Evolutionary conservation across 257 asterid species (phyloP), one percentile per base, ranked within the genome.

Genomic region (Primulina eburnea): DNA sequence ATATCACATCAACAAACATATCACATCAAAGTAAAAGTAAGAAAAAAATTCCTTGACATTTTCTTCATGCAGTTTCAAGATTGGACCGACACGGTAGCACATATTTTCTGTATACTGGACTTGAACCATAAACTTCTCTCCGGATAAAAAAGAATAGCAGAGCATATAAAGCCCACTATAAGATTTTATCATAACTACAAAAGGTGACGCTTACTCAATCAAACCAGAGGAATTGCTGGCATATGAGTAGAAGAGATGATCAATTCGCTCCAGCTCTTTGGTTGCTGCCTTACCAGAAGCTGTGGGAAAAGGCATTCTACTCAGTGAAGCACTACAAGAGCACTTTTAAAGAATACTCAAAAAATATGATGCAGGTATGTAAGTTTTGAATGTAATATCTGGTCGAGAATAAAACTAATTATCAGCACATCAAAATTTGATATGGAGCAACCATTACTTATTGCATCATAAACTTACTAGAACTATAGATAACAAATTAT

Each of bases 151-250:
- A 30, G 30, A 63, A 62, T 21, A 5, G 26, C 57, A 65, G 47
- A 60, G 29, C 17, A 16, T 24, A 67, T 24, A 64, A 37, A 30
- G 58, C 55, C 55, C 8, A 3, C 59, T 56, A 53, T 6, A 52
- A 58, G 55, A 35, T 52, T 62, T 56, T 64, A 9, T 11, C n/a
- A 73, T 61, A 30, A 38, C n/a, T n/a, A n/a, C 20, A 68, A 65
- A 62, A 60, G 28, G 55, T n/a, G n/a, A 55, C 18, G 81, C 96
- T 83, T 85, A 91, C 97, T 91, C 97, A 70, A 91, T 89, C 75
- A 80, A 52, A 69, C 75, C 83, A 56, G 82, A 70, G 70, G 84
- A 79, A 69, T 78, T 78, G 80, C 68, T 84, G 6, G 81, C 75
- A 78, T 89, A 89, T 33, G 82, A 60, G 76, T 70, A 58, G 78